Base-by-base conservation (phyloP, 2,329 filamentous ascomycete genomes). In the Nothophaeocryptopus gaeumannii region DNA sequence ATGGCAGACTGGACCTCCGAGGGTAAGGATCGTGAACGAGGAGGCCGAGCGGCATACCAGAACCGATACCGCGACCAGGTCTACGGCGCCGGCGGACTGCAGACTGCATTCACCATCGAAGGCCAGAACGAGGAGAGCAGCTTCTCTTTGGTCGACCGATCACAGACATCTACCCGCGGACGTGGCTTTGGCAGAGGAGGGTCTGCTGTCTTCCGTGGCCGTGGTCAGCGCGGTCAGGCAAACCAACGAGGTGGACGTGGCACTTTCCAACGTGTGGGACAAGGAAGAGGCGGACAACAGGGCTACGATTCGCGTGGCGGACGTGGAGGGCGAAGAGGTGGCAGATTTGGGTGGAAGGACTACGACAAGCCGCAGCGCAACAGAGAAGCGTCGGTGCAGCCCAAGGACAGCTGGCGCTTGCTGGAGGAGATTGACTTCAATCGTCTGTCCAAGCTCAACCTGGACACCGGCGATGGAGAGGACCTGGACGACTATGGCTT, bases 351-450 rank as follows among this genome's bases (percentile, higher is more conserved):
- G 69, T 97, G 93, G 92, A 95, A 93, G 75, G 93, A 99, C 71
- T 96, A 90, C 70, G 93, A 99, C 78, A 97, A 97, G 84, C 93
- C 93, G 54, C 83, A 92, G 71, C 86, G 93, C 66, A 96, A 95
- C 74, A 88, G 93, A 54, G 93, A 99, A 75, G 88, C 92, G 9
- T 96, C 90, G 32, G 89, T 99, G 68, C 92, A 92, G 75, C 90
- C 97, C 73, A 95, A 95, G 75, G 83, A 91, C 15, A 91, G 96
- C 70, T 99, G 93, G 93, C 81, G 84, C 67, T 82, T 99, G 75
- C 78, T 96, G 65, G 93, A 99, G 76, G 93, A 99, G 80, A 96
- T 99, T 70, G 93, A 99, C 73, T 99, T 95, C 77, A 92, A 89
- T 77, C 87, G 93, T 61, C 82, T 99, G 62, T 80, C 83, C 62